Conservation (phyloP, 2,329 filamentous ascomycete species). For the Epichloe gansuensis region DNA sequence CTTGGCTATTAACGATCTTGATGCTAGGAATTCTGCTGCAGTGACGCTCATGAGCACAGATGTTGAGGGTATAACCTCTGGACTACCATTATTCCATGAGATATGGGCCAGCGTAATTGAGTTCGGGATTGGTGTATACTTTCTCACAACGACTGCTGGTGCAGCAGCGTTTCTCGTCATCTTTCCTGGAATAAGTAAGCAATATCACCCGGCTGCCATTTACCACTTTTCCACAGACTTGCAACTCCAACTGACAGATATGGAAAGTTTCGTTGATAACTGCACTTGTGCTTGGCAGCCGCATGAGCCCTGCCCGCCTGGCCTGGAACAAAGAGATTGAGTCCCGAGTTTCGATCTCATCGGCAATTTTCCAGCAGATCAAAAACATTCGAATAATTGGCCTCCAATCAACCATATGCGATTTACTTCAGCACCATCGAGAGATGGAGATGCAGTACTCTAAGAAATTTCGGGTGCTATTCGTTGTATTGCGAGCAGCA, state of each 20-base stretch:
- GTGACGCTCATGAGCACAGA: slow-evolving; percentile 34
- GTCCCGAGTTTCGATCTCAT: slow-evolving; percentile 18
- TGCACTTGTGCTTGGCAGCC: no score
- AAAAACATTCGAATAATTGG: slow-evolving; percentile 26
- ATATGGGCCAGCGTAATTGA: slow-evolving; percentile 22
- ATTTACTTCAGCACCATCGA: slow-evolving; percentile 7
- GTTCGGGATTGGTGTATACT: slow-evolving; percentile 7
- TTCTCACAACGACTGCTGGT: slow-evolving; percentile 5
- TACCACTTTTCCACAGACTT: no score
- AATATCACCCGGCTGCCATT: neutral
- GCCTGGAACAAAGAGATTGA: slow-evolving; percentile 20
- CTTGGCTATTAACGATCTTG: slow-evolving; percentile 16
- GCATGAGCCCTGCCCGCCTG: slow-evolving; percentile 22
- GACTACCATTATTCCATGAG: slow-evolving; percentile 17
- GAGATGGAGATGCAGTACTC: slow-evolving; percentile 9
- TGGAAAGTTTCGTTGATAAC: no score
- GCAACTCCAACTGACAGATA: no score
- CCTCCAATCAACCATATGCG: slow-evolving; percentile 9
- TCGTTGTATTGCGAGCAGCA: slow-evolving; percentile 3
- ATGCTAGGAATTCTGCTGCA: slow-evolving; percentile 22
- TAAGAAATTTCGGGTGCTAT: slow-evolving; percentile 3
- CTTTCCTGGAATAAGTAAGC: slow-evolving; percentile 54
- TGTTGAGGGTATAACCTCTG: slow-evolving; percentile 21
- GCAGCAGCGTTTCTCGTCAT: slow-evolving; percentile 18
- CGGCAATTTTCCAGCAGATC: slow-evolving; percentile 19